Evolutionary conservation across 2,329 filamentous ascomycete genomes (phyloP).

Genomic region (Penicillium psychrosexuale): DNA sequence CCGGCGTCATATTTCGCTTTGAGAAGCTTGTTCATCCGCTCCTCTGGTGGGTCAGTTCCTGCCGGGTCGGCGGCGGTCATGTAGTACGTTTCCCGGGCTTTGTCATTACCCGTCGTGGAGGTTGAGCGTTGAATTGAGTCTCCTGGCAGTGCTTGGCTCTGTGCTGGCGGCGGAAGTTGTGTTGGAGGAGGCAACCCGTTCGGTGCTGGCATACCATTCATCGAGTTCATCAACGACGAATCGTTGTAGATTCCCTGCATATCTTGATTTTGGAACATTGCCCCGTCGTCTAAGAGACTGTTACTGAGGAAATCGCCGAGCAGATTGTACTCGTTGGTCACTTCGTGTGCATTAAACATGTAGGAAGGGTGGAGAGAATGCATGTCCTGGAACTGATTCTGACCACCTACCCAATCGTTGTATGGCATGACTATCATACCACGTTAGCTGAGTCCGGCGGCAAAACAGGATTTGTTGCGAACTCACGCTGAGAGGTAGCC

Average conservation of each 20-base stretch:
- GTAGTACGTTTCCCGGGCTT: slow-evolving; percentile 78
- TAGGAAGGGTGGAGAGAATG: slow-evolving; percentile 90
- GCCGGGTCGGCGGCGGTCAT: slow-evolving; percentile 94
- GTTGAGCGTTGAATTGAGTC: slow-evolving; percentile 60
- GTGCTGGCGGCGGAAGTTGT: slow-evolving; percentile 33
- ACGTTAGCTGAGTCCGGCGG: slow-evolving; percentile 26
- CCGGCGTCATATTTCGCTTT: slow-evolving; percentile 96
- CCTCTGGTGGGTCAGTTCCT: slow-evolving; percentile 80
- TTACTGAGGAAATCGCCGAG: slow-evolving; percentile 95
- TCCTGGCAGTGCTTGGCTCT: slow-evolving; percentile 35
- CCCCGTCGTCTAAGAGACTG: slow-evolving; percentile 80
- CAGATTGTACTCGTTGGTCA: slow-evolving; percentile 93
- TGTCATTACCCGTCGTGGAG: slow-evolving; percentile 64
- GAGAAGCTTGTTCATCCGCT: slow-evolving; percentile 90
- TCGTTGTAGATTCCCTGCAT: slow-evolving; percentile 60
- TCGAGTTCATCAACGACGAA: slow-evolving; percentile 50
- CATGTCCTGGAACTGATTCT: slow-evolving; percentile 90
- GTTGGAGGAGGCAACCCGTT: slow-evolving; percentile 37
- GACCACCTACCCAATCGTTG: slow-evolving; percentile 75
- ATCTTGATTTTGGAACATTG: slow-evolving; percentile 65
- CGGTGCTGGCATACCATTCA: slow-evolving; percentile 34
- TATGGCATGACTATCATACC: slow-evolving; percentile 66
- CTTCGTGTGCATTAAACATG: slow-evolving; percentile 91
- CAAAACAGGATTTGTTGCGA: background rate
- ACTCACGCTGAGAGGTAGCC: slow-evolving; percentile 71